These are phyloP conservation scores for Saturnispora sekii DNA, from an alignment of 805 yeast genomes.

Conservation along the genomic window DNA sequence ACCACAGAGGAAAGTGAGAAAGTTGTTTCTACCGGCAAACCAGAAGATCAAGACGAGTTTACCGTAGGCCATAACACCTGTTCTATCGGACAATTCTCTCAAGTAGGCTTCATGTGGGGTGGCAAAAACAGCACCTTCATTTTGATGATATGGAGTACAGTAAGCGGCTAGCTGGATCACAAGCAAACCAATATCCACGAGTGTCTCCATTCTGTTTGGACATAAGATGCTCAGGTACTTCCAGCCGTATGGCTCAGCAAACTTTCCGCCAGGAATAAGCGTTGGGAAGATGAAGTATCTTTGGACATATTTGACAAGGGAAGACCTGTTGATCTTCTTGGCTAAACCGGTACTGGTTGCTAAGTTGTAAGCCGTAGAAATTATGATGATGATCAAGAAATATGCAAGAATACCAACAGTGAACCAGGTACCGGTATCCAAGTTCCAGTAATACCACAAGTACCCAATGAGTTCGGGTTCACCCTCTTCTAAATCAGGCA, in stretches of 20 bases:
- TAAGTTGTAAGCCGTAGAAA: constrained; percentile 28
- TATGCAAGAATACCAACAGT: constrained; percentile 29
- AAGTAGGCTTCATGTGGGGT: constrained; percentile 26
- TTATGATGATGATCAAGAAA: constrained; percentile 30
- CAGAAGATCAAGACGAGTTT: constrained; percentile 32
- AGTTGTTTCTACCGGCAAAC: constrained; percentile 40
- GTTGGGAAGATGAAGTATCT: constrained; percentile 32
- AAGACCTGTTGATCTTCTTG: constrained; percentile 14
- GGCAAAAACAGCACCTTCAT: constrained; percentile 16
- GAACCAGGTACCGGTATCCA: constrained; percentile 23
- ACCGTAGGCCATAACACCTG: constrained; percentile 32
- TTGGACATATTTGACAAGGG: constrained; percentile 18
- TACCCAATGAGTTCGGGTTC: constrained; percentile 6
- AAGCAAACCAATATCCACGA: constrained; percentile 6
- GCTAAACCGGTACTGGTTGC: constrained; percentile 23
- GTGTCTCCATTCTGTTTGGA: constrained; percentile 9
- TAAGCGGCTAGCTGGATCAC: constrained; percentile 10
- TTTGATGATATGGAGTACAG: constrained; percentile 7
- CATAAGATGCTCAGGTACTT: constrained; percentile 9
- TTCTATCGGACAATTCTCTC: constrained; percentile 21
- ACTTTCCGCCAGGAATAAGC: constrained; percentile 15
- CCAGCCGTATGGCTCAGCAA: constrained; percentile 13
- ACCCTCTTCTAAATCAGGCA: constrained; percentile 9
- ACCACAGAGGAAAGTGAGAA: constrained; percentile 34
- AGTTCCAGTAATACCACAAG: constrained; percentile 13